Percentiles rank a stretch among this genome's conserved stretches.
phyloP scores from a whole-genome alignment of 2,329 filamentous ascomycete genomes.

The Aspergillus cejpii region DNA sequence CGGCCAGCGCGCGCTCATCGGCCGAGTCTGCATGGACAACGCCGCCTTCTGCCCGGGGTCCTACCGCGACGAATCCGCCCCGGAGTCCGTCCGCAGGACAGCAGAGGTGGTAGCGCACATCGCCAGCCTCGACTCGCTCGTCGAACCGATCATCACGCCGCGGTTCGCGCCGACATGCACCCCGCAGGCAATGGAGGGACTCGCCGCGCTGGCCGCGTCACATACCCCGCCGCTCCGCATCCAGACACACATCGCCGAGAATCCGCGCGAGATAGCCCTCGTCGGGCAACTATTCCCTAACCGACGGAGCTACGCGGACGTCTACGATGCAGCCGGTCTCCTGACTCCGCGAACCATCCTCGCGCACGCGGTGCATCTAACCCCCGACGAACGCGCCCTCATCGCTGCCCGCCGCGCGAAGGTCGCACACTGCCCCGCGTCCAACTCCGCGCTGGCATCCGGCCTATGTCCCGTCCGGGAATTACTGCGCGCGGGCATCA shows the following conservation, averaged over 20 bases:
- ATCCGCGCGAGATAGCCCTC: conserved; percentile 62
- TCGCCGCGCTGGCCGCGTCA: conserved; percentile 59
- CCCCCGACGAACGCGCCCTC: conserved; percentile 57
- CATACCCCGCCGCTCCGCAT: conserved; percentile 55
- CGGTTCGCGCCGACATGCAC: conserved; percentile 55
- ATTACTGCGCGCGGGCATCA: conserved; percentile 66
- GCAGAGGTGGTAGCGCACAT: conserved; percentile 60
- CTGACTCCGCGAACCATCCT: conserved; percentile 69
- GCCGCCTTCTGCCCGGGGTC: conserved; percentile 59
- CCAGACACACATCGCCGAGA: conserved; percentile 90
- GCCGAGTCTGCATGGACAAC: conserved; percentile 91
- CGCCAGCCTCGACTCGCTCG: conserved; percentile 48
- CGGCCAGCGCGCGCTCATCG: conserved; percentile 86
- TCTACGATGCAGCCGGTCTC: conserved; percentile 69
- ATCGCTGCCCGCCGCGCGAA: conserved; percentile 57
- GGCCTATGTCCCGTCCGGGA: conserved; percentile 70
- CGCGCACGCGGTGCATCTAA: conserved; percentile 76
- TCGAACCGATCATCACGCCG: conserved; percentile 73
- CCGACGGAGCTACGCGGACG: conserved; percentile 59
- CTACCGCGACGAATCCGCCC: conserved; percentile 68
- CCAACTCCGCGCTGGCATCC: conserved; percentile 74
- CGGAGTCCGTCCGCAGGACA: conserved; percentile 52
- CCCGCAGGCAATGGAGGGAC: conserved; percentile 48
- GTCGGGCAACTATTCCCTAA: conserved; percentile 64
- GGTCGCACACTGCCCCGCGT: conserved; percentile 78